phyloP scores from a whole-genome alignment of 1,139 yeast genomes.

The Hansenula anomala region DNA sequence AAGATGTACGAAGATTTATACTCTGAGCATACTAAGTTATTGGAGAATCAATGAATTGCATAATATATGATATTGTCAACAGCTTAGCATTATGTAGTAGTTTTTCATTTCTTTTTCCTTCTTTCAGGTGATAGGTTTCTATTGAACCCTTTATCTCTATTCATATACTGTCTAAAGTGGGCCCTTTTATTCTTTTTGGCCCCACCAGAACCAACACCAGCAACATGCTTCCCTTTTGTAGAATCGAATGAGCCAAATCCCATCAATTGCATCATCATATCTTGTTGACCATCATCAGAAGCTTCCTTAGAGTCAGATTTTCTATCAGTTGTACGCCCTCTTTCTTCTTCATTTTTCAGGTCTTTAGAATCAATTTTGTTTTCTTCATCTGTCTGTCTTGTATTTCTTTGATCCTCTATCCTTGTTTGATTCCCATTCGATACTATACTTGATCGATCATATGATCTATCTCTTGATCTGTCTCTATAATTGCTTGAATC shows the following conservation, averaged over 20 bases:
- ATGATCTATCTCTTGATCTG: conserved; percentile 6
- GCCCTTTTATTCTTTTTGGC: conserved; percentile 39
- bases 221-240: conserved; percentile 54
- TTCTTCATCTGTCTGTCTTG: no score
- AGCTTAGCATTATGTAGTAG: neutral
- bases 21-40: conserved; percentile 41
- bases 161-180: conserved; percentile 64
- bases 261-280: conserved; percentile 41
- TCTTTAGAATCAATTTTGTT: neutral
- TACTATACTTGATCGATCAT: conserved; percentile 2
- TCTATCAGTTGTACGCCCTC: conserved; percentile 27
- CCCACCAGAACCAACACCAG: conserved; percentile 45
- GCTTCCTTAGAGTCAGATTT: conserved; percentile 3
- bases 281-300: conserved; percentile 15
- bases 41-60: conserved; percentile 12
- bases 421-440: neutral
- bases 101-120: conserved; percentile 6
- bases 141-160: conserved; percentile 56
- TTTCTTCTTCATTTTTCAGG: neutral
- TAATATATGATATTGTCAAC: neutral
- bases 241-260: conserved; percentile 60
- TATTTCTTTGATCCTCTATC: neutral
- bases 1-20: conserved; percentile 56
- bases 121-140: conserved; percentile 53
- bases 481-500: conserved; percentile 8